Evolutionary conservation across 495 filamentous ascomycete genomes (phyloP).

Genomic region (Copromyces sp.): DNA sequence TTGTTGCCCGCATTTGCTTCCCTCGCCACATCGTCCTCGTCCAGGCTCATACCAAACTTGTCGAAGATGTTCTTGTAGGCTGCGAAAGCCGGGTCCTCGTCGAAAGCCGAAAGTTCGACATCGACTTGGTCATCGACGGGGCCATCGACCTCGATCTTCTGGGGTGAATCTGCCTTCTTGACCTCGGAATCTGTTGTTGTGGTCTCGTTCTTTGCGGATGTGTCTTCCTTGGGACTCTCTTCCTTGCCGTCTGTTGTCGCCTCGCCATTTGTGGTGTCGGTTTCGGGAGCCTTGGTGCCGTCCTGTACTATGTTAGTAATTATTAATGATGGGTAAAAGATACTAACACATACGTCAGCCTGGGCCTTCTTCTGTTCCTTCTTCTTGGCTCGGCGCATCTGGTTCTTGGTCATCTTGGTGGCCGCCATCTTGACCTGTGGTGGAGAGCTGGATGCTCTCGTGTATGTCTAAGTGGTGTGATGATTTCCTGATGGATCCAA

Average conservation of each 20-base stretch:
- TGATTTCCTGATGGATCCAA: background rate
- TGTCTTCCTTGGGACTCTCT: slow-evolving; percentile 15
- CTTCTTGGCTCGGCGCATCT: slow-evolving; percentile 77
- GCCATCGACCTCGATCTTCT: slow-evolving; percentile 35
- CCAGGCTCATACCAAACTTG: slow-evolving; percentile 52
- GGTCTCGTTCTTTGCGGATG: slow-evolving; percentile 1
- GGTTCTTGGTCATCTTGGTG: slow-evolving; percentile 70
- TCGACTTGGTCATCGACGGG: slow-evolving; percentile 33
- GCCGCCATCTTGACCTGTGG: slow-evolving; percentile 37
- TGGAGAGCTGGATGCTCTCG: slow-evolving; percentile 12
- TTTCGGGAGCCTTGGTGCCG: slow-evolving; percentile 15
- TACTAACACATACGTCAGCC: slow-evolving; percentile 28
- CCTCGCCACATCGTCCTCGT: slow-evolving; percentile 45
- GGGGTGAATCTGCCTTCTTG: slow-evolving; percentile 26
- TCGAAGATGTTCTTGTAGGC: slow-evolving; percentile 73
- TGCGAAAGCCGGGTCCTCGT: slow-evolving; percentile 67
- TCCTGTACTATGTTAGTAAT: slow-evolving; percentile 16
- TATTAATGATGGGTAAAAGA: background rate
- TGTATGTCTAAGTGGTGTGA: background rate
- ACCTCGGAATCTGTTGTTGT: slow-evolving; percentile 26
- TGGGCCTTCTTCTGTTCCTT: slow-evolving; percentile 68
- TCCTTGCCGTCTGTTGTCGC: slow-evolving; percentile 21
- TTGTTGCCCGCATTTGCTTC: slow-evolving; percentile 63
- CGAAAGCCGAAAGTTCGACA: slow-evolving; percentile 28
- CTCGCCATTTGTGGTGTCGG: slow-evolving; percentile 8